These are phyloP conservation scores for Plasmopara viticola DNA, from an alignment of 352 stramenopile species.

Conservation along the genomic window DNA sequence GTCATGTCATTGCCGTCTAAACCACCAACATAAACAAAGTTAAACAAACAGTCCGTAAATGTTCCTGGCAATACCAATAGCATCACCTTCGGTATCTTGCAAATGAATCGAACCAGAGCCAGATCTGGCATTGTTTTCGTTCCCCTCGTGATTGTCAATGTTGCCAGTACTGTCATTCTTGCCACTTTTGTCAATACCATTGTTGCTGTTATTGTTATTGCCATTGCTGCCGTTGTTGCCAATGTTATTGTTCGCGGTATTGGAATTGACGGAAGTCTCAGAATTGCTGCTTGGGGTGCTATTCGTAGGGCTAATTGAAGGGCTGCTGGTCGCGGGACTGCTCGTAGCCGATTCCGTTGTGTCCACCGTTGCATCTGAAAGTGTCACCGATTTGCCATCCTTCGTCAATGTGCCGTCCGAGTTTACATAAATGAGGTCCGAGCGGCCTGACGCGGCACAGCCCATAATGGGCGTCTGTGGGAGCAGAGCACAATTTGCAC, in stretches of 20 bases:
- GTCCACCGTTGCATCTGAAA: conserved; percentile 7
- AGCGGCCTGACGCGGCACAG: conserved; percentile 41
- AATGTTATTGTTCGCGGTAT: background rate
- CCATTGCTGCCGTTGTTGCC: conserved; percentile 1
- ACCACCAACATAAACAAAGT: too few relatives aligned
- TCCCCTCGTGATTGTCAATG: background rate
- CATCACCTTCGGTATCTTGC: conserved; percentile 15
- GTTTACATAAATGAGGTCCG: conserved; percentile 67
- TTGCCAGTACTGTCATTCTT: conserved; percentile 8
- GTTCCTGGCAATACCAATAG: background rate
- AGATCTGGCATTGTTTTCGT: background rate
- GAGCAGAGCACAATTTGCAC: conserved; percentile 51
- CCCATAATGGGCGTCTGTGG: conserved; percentile 62
- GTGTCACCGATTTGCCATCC: conserved; percentile 31
- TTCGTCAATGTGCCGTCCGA: conserved; percentile 53
- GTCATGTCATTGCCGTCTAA: too few relatives aligned
- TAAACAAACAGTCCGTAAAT: too few relatives aligned
- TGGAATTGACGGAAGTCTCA: background rate
- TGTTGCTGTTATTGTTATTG: conserved; percentile 9
- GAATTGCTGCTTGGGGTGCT: conserved; percentile 7
- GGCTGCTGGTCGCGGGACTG: too few relatives aligned
- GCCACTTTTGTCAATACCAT: conserved; percentile 9
- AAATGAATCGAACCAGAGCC: background rate
- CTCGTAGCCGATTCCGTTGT: conserved; percentile 7
- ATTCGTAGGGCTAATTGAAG: background rate